Evolutionary conservation across 1,284 basidiomycete genomes (phyloP).

Genomic region (Anthracocystis setariae): DNA sequence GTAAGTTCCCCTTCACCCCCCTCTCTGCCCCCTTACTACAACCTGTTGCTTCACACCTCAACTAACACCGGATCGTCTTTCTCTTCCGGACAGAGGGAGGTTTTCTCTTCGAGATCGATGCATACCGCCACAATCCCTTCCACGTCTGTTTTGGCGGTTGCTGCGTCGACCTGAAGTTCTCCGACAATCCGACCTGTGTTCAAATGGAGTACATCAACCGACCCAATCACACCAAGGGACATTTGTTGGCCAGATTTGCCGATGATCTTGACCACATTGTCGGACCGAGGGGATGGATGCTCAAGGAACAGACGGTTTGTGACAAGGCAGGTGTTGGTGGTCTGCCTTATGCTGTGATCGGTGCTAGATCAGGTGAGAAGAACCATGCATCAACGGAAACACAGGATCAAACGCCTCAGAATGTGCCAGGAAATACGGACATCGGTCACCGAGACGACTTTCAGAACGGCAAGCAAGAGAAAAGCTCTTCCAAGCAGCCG

Average conservation of each 20-base stretch:
- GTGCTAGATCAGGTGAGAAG: conserved; percentile 2
- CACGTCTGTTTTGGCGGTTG: conserved; percentile 28
- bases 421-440: too few species aligned
- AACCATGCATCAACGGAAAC: background rate
- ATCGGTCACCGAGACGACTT: too few species aligned
- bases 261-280: conserved; percentile 4
- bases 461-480: too few species aligned
- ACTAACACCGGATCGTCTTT: background rate
- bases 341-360: conserved; percentile 31
- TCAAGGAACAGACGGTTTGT: conserved; percentile 12
- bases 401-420: background rate
- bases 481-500: too few species aligned
- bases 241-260: conserved; percentile 34
- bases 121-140: conserved; percentile 1
- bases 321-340: background rate
- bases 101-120: conserved; percentile 15
- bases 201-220: conserved; percentile 10
- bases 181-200: conserved; percentile 11
- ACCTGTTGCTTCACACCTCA: too few species aligned
- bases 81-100: conserved; percentile 20
- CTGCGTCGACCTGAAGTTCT: conserved; percentile 24
- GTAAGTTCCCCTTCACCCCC: conserved; percentile 15
- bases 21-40: background rate
- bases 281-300: conserved; percentile 20
- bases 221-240: background rate